A percentile compares a stretch with the other conserved stretches of the same genome.
Conservation (phyloP, 2,329 filamentous ascomycete species). For the Botryotinia convoluta region DNA sequence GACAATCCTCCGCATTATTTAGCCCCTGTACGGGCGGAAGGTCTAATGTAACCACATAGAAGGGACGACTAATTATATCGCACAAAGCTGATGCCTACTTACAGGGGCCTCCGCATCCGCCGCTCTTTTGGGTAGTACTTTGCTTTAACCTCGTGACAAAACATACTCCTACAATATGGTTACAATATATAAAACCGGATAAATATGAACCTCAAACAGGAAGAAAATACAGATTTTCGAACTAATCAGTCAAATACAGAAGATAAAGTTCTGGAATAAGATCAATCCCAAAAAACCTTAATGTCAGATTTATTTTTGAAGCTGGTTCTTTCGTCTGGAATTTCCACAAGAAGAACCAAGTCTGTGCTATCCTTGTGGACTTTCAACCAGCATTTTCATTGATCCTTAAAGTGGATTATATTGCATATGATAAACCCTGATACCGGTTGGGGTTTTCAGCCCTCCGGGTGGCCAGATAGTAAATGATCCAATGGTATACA, state of each 20-base stretch:
- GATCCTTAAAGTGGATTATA: constrained; percentile 16
- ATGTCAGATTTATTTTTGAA: background rate
- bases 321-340: background rate
- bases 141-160: constrained; percentile 10
- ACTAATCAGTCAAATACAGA: background rate
- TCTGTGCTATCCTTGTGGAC: constrained; percentile 20
- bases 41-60: constrained; percentile 15
- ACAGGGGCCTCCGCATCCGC: constrained; percentile 7
- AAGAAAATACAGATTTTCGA: background rate
- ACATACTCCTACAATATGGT: background rate
- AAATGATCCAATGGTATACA: constrained; percentile 7
- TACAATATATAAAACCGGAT: background rate
- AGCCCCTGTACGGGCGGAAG: constrained; percentile 10
- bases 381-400: constrained; percentile 16
- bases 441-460: constrained; percentile 19
- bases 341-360: constrained; percentile 10
- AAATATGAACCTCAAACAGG: background rate
- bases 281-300: constrained; percentile 10
- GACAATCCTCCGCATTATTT: constrained; percentile 16
- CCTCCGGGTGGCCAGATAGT: constrained; percentile 18
- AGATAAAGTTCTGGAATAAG: background rate
- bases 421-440: constrained; percentile 15
- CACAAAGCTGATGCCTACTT: constrained; percentile 16
- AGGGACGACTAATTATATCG: constrained; percentile 15
- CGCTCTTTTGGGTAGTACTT: background rate